These are phyloP conservation scores for Aspergillus fumigatiaffinis DNA, from an alignment of 2,329 filamentous ascomycete genomes.

Conservation along the genomic window DNA sequence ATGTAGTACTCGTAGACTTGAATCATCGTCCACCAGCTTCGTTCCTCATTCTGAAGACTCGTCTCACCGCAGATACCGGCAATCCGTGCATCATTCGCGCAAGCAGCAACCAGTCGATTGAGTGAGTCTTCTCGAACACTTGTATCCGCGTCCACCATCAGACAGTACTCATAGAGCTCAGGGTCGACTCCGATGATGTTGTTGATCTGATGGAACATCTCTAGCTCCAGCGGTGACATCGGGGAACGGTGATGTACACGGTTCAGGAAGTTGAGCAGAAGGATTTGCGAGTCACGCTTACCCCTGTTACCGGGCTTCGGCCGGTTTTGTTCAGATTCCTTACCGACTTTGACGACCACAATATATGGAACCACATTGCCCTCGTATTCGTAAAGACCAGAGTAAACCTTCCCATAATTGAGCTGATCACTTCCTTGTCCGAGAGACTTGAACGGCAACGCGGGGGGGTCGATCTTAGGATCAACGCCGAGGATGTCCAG, in stretches of 20 bases:
- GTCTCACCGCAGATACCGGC: conserved; percentile 97
- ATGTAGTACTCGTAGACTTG: conserved; percentile 99
- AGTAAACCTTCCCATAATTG: conserved; percentile 98
- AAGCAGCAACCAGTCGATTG: conserved; percentile 87
- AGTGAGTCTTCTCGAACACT: conserved; percentile 87
- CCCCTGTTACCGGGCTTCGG: conserved; percentile 95
- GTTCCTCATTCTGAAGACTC: conserved; percentile 89
- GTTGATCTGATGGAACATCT: conserved; percentile 99
- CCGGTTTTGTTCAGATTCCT: conserved; percentile 87
- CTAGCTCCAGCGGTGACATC: conserved; percentile 93
- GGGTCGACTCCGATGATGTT: conserved; percentile 98
- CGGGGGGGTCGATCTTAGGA: conserved; percentile 91
- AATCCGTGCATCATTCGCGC: conserved; percentile 91
- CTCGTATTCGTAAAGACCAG: conserved; percentile 93
- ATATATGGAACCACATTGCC: conserved; percentile 96
- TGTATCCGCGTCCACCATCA: conserved; percentile 98
- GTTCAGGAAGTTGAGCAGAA: conserved; percentile 96
- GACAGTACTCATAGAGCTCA: conserved; percentile 91
- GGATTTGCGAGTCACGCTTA: conserved; percentile 95
- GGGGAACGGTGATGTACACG: conserved; percentile 89
- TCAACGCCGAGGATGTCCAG: conserved; percentile 96
- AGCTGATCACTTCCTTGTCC: conserved; percentile 85
- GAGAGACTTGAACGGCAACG: conserved; percentile 89
- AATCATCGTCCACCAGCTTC: conserved; percentile 99
- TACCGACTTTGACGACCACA: conserved; percentile 94